These are phyloP conservation scores for Lactifluus hygrophoroides DNA, from an alignment of 768 basidiomycete species.

Conservation along the genomic window DNA sequence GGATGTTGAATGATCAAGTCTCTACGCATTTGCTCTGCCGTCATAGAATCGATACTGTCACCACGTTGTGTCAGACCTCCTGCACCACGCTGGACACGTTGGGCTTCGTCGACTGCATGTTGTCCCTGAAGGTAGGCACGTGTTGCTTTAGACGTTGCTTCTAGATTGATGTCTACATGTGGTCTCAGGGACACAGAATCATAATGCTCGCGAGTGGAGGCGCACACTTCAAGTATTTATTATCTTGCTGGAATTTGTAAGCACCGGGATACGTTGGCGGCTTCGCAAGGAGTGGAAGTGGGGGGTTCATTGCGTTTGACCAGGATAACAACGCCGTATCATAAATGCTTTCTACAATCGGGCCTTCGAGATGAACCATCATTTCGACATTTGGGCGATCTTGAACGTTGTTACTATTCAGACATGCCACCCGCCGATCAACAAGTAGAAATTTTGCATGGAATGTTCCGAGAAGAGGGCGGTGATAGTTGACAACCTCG, in stretches of 20 bases:
- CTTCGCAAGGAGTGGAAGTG: slow-evolving; percentile 33
- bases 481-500: slow-evolving; percentile 51
- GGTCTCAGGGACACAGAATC: neutral
- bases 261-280: slow-evolving; percentile 27
- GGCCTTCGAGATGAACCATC: slow-evolving; percentile 65
- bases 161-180: slow-evolving; percentile 4
- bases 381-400: slow-evolving; percentile 46
- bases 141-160: neutral
- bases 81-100: neutral
- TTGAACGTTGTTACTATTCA: slow-evolving; percentile 66
- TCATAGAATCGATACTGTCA: neutral
- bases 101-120: neutral
- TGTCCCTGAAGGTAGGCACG: slow-evolving; percentile 5
- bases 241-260: slow-evolving; percentile 37
- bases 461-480: slow-evolving; percentile 55
- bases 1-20: neutral
- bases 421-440: slow-evolving; percentile 54
- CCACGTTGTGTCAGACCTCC: neutral
- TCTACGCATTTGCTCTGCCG: neutral
- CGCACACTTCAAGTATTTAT: slow-evolving; percentile 22
- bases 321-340: slow-evolving; percentile 61
- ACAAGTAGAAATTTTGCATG: slow-evolving; percentile 66
- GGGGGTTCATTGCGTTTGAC: slow-evolving; percentile 40
- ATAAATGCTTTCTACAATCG: slow-evolving; percentile 60
- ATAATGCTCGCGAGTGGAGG: neutral